Conservation (phyloP, 352 stramenopile species). For the Globisporangium spinosum region DNA sequence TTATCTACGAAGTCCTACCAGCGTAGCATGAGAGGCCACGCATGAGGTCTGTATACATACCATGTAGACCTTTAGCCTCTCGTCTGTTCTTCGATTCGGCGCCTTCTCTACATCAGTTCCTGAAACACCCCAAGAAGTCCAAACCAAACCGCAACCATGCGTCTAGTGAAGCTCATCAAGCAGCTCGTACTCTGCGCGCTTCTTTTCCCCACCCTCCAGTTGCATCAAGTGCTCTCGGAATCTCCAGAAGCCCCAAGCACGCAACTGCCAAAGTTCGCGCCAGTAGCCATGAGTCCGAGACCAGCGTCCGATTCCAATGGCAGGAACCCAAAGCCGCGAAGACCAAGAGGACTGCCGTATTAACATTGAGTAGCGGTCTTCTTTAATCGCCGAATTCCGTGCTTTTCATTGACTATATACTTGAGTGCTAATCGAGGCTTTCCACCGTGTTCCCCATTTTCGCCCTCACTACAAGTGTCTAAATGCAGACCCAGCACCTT, state of each 20-base stretch:
- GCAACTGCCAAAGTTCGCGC: background rate
- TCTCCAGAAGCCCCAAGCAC: background rate
- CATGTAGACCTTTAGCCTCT: no score
- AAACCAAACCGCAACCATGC: background rate
- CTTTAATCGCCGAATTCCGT: no score
- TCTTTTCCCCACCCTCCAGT: background rate
- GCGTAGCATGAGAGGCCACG: background rate
- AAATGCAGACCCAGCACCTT: background rate
- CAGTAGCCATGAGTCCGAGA: background rate
- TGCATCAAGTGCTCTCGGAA: background rate
- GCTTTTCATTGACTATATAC: no score
- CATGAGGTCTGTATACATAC: no score
- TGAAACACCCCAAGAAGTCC: background rate
- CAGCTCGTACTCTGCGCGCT: background rate
- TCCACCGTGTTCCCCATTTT: no score
- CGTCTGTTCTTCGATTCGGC: no score
- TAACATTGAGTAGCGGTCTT: no score
- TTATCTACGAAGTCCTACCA: background rate
- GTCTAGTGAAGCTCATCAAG: background rate
- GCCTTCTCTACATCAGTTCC: no score
- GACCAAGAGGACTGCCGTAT: background rate
- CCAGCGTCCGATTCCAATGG: background rate
- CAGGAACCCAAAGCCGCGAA: background rate
- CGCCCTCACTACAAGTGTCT: background rate
- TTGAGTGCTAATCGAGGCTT: no score